Evolutionary conservation across 1,284 basidiomycete species (phyloP).

Genomic region (Ganoderma resinaceum): DNA sequence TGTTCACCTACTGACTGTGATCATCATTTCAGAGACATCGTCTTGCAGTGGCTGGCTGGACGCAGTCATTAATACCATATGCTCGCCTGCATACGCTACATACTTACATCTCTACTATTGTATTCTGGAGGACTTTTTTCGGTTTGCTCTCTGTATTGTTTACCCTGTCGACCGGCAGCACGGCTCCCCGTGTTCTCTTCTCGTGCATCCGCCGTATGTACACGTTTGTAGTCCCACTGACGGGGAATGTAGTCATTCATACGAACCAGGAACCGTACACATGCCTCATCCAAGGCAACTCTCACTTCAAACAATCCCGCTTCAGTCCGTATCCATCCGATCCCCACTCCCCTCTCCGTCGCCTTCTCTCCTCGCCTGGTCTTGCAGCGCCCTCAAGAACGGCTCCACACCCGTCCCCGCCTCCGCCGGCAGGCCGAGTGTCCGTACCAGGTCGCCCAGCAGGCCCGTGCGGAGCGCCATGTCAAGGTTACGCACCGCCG

Average conservation of each 20-base stretch:
- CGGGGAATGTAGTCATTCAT: not conserved
- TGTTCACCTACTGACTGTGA: not conserved
- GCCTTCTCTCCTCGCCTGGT: slow-evolving; percentile 66
- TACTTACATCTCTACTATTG: slow-evolving; percentile 9
- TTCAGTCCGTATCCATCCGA: slow-evolving; percentile 67
- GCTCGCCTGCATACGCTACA: slow-evolving; percentile 17
- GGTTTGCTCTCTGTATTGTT: not conserved
- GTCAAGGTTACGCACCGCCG: slow-evolving; percentile 73
- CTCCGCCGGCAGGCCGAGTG: slow-evolving; percentile 80
- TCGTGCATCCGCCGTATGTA: not conserved
- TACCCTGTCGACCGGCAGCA: not conserved
- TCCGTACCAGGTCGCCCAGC: slow-evolving; percentile 71
- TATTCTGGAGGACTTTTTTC: slow-evolving; percentile 20
- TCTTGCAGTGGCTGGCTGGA: slow-evolving; percentile 74
- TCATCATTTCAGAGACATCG: slow-evolving; percentile 61
- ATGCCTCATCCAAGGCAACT: not conserved
- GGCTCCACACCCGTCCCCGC: slow-evolving; percentile 75
- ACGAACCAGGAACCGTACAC: slow-evolving; percentile 6
- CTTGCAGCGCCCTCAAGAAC: slow-evolving; percentile 77
- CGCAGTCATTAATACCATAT: slow-evolving; percentile 57
- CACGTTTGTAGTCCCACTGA: not conserved
- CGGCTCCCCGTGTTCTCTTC: not conserved
- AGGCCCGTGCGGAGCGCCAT: slow-evolving; percentile 79
- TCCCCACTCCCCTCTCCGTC: slow-evolving; percentile 44
- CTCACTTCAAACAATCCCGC: not conserved